Evolutionary conservation across 495 filamentous ascomycete genomes (phyloP), one percentile per base, ranked within the genome.

Genomic region (Penicillium ochrochloron): DNA sequence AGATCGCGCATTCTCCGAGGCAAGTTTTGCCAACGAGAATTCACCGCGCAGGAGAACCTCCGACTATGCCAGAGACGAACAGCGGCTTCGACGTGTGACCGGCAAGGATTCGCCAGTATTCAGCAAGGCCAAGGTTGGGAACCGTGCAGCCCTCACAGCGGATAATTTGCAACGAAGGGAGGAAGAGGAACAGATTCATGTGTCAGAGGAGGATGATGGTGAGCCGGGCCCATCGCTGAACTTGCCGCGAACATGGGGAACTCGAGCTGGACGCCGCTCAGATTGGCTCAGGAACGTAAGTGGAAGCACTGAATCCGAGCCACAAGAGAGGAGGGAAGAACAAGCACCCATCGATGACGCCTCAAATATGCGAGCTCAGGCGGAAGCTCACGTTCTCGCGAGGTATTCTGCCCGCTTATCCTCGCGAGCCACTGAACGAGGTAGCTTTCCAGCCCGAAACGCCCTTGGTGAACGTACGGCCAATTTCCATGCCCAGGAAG

Each of bases 241-340:
- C 39, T 60, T 85, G 31, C 89, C 88, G 34, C 70, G 70, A 57
- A 79, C 75, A 25, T 91, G 89, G 89, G 88, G 86, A 14, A 75
- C 79, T 57, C 86, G 82, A 63, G 85, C 78, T 29, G 82, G 72
- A 52, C 73, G 73, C 44, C 76, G 75, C 25, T 77, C 74, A n/a
- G 81, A 84, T 59, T 90, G 88, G 88, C 65, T 87, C 60, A 79
- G 76, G 23, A 79, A 70, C 44, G 68, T 76, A 37, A 75, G 70
- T 29, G 62, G 64, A 25, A 73, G 64, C 10, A 72, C 59, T 42
- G 59, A 67, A 31, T 66, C 77, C 51, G 64, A 75, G 55, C 55
- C 71, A 64, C 57, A 65, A 60, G 74, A 56, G 67, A 73, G 8
- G 51, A 63, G 34, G 7, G 50, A 46, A 51, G 67, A 59, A 17